phyloP scores from a whole-genome alignment of 73 alveolate species.

The Paramecium sonneborni region DNA sequence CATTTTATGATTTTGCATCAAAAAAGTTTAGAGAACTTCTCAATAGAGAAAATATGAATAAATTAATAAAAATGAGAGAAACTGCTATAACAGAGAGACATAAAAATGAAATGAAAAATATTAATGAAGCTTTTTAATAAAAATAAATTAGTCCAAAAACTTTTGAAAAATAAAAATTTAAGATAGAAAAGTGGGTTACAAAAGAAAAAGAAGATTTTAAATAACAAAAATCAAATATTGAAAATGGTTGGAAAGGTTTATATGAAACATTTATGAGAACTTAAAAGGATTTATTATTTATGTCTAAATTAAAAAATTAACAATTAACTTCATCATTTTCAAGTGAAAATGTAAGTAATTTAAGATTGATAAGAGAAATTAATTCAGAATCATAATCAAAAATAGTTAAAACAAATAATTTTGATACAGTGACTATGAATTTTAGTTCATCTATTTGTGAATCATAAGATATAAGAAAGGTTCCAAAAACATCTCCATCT shows the following conservation, averaged over 20 bases:
- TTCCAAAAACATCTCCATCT: slow-evolving; percentile 19
- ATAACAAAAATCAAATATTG: background rate
- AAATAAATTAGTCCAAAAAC: slow-evolving; percentile 71
- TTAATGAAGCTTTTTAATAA: slow-evolving; percentile 61
- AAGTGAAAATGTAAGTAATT: slow-evolving; percentile 7
- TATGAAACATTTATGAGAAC: slow-evolving; percentile 49
- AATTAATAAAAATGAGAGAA: slow-evolving; percentile 76
- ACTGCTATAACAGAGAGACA: slow-evolving; percentile 71
- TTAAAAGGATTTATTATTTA: slow-evolving; percentile 9
- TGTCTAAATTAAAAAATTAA: background rate
- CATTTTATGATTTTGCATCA: slow-evolving; percentile 41
- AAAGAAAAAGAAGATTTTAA: slow-evolving; percentile 73
- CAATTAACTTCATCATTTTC: background rate
- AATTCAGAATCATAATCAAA: background rate
- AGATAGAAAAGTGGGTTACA: slow-evolving; percentile 75
- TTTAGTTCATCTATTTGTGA: slow-evolving; percentile 35
- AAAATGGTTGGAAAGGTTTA: slow-evolving; percentile 48
- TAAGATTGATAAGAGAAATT: background rate
- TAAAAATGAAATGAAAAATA: slow-evolving; percentile 60
- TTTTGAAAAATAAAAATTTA: slow-evolving; percentile 40
- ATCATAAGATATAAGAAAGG: slow-evolving; percentile 30
- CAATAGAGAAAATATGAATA: slow-evolving; percentile 40
- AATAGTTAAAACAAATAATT: background rate
- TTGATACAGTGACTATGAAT: slow-evolving; percentile 7
- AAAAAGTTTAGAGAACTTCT: slow-evolving; percentile 27